Percentiles rank a stretch among this genome's conserved stretches.
These are phyloP conservation scores for Phytophthora sp. DNA, from an alignment of 352 stramenopile species.

Conservation along the genomic window DNA sequence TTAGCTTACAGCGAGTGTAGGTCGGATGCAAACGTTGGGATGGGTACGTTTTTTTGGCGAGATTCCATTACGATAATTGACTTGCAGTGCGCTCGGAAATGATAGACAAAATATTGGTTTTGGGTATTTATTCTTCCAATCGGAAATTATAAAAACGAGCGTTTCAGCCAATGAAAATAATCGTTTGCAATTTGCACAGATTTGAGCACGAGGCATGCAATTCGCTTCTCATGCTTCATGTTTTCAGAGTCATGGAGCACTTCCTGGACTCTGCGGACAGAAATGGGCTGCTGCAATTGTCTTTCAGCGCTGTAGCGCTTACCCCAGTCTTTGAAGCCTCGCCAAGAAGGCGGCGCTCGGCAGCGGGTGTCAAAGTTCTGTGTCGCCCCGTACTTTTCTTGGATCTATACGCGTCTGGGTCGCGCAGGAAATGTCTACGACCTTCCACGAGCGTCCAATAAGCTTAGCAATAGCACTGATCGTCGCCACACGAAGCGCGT, in stretches of 20 bases:
- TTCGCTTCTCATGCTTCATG: constrained; percentile 7
- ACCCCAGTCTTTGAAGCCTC: constrained; percentile 2
- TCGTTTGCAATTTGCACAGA: too few relatives aligned
- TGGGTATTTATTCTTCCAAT: too few relatives aligned
- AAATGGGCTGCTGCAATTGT: background rate
- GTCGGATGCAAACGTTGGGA: too few relatives aligned
- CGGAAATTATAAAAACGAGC: too few relatives aligned
- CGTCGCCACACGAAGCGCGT: too few relatives aligned
- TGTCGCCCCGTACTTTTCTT: background rate
- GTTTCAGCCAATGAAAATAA: too few relatives aligned
- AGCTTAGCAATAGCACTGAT: background rate
- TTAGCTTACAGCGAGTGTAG: too few relatives aligned
- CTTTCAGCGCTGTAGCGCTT: constrained; percentile 1
- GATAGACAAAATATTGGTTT: too few relatives aligned
- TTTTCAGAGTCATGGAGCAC: constrained; percentile 3
- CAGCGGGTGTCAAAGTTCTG: background rate
- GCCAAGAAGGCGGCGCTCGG: background rate
- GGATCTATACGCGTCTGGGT: background rate
- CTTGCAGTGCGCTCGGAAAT: too few relatives aligned
- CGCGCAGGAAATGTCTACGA: background rate
- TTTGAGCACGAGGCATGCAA: background rate
- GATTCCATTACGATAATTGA: too few relatives aligned
- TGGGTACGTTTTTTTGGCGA: too few relatives aligned
- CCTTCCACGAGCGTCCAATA: background rate
- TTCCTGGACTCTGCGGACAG: background rate